Evolutionary conservation across 164 flowering plant species (phyloP).

Genomic region (Magnolia changhungtana): DNA sequence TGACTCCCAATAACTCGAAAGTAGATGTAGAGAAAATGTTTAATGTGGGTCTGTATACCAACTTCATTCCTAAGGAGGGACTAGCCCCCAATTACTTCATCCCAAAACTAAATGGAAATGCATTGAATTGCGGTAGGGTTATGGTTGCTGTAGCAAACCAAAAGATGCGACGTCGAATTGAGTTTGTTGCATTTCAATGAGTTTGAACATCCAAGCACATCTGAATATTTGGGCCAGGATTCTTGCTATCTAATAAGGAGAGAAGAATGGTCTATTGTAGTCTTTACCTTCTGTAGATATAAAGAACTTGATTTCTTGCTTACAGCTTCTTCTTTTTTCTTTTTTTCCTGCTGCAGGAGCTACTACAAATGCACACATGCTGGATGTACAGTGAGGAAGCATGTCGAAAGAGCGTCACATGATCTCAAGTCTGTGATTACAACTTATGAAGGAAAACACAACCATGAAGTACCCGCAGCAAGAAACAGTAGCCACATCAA

Average conservation of each 20-base stretch:
- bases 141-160: too few species aligned
- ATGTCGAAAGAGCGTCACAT: constrained; percentile 80
- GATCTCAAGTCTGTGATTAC: constrained; percentile 63
- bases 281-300: too few species aligned
- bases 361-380: constrained; percentile 88
- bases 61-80: neutral
- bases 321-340: neutral
- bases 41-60: too few species aligned
- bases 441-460: constrained; percentile 88
- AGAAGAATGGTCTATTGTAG: too few species aligned
- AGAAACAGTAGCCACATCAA: constrained; percentile 47
- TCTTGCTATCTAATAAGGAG: too few species aligned
- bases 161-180: too few species aligned
- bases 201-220: too few species aligned
- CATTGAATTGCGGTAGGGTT: too few species aligned
- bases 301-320: too few species aligned
- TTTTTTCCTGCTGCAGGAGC: constrained; percentile 45
- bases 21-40: neutral
- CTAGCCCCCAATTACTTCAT: neutral
- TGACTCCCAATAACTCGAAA: neutral
- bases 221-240: too few species aligned
- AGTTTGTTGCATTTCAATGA: too few species aligned
- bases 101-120: neutral
- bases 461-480: constrained; percentile 86
- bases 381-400: constrained; percentile 78